Base-by-base conservation (phyloP, 305 asterid genomes). In the Fraxinus greggii region DNA sequence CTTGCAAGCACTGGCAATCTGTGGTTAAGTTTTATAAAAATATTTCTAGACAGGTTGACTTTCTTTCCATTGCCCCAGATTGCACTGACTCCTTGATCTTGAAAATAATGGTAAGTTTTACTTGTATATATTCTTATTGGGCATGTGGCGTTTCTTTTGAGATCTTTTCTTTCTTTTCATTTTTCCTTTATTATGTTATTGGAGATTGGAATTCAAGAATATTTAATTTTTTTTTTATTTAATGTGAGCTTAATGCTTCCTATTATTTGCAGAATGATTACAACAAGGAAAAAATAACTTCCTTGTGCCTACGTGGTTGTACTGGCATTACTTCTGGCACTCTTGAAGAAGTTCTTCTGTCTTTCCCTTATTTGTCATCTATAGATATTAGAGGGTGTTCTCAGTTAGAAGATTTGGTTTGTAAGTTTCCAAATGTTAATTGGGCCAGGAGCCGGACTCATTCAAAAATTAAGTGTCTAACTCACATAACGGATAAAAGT, bases 1-100 rank as follows among this genome's bases (percentile, higher is more conserved):
- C 99, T 83, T 97, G 99, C 92, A 95, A 89, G 91, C 94, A 85
- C 87, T 97, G 99, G 99, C 91, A 92, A 83, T 91, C 97, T 54
- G 93, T 87, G 73, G 90, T 90, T 76, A 87, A 73, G 82, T 84
- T 83, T 75, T 95, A 92, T 89, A 97, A 91, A 86, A 90, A 86
- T 72, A 87, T 90, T 51, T 91, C 92, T 69, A 91, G 89, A 80
- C 98, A 88, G 89, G 92, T 92, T 79, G 96, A 97, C 92, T 88
- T 93, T 72, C 88, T 89, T 28, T 84, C 93, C 40, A 80, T 89
- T 84, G 95, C 94, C 6, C 87, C 94, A 40, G 89, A 79, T 73
- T 93, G 97, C 89, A 85, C 89, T 6, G 98, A 95, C 83, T 85
- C 94, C 80, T 81, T 85, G 78, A 61, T 91, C 84, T 84, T 88